These are phyloP conservation scores for Fonsecaea erecta DNA, from an alignment of 2,329 filamentous ascomycete genomes.

Conservation along the genomic window DNA sequence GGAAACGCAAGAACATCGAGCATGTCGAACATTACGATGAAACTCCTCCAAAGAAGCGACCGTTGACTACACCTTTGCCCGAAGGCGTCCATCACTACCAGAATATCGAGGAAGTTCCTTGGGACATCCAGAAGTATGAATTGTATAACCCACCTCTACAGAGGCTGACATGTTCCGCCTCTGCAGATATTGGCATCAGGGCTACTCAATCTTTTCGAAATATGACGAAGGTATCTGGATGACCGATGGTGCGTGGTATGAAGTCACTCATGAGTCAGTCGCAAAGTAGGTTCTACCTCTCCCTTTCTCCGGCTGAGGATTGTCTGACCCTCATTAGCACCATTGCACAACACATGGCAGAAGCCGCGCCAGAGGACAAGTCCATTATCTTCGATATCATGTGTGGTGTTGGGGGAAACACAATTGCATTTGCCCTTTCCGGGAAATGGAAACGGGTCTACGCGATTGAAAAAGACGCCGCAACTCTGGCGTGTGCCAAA, in stretches of 20 bases:
- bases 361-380: conserved; percentile 59
- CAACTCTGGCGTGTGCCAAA: conserved; percentile 84
- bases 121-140: conserved; percentile 79
- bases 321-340: conserved; percentile 55
- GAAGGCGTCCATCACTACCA: conserved; percentile 77
- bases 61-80: conserved; percentile 51
- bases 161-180: not conserved
- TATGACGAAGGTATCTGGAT: conserved; percentile 89
- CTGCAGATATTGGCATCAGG: conserved; percentile 83
- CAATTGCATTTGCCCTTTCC: conserved; percentile 88
- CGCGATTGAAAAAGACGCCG: conserved; percentile 81
- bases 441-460: conserved; percentile 81
- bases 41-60: conserved; percentile 17
- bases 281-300: conserved; percentile 65
- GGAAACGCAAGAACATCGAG: conserved; percentile 24
- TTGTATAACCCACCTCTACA: not conserved
- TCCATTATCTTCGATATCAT: conserved; percentile 83
- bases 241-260: conserved; percentile 95
- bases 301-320: not conserved
- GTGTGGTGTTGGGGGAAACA: conserved; percentile 88
- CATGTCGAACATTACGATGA: conserved; percentile 6
- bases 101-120: conserved; percentile 71
- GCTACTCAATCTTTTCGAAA: conserved; percentile 81
- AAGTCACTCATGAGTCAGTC: conserved; percentile 90
- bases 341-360: conserved; percentile 73